phyloP scores from a whole-genome alignment of 345 rosid genomes.

The Populus deltoides region DNA sequence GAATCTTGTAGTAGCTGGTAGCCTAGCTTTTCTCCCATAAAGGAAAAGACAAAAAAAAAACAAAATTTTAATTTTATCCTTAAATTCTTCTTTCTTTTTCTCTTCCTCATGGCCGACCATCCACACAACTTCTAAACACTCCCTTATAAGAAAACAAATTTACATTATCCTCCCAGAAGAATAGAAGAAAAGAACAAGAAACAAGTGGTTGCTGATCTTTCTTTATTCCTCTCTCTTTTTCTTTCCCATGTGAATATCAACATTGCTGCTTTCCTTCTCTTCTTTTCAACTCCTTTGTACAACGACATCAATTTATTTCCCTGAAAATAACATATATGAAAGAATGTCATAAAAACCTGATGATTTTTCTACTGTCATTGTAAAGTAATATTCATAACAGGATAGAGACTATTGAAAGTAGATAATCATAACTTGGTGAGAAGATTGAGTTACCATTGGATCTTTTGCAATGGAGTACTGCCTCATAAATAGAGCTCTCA shows the following conservation, averaged over 20 bases:
- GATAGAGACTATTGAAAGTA: neutral
- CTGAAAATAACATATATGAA: constrained; percentile 25
- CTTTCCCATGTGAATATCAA: constrained; percentile 31
- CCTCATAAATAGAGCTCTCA: constrained; percentile 85
- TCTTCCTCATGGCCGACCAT: constrained; percentile 14
- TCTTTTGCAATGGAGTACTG: constrained; percentile 94
- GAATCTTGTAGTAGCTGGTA: constrained; percentile 19
- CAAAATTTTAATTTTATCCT: constrained; percentile 13
- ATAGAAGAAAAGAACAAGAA: constrained; percentile 29
- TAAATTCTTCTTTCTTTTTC: neutral
- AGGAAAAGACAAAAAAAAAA: constrained; percentile 20
- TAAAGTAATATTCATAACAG: neutral
- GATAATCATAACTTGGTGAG: neutral
- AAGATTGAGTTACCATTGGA: constrained; percentile 51
- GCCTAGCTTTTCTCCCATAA: constrained; percentile 16
- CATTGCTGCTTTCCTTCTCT: constrained; percentile 12
- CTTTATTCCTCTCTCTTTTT: constrained; percentile 26
- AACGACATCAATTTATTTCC: constrained; percentile 30
- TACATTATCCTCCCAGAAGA: constrained; percentile 32
- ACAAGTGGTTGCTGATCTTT: constrained; percentile 27
- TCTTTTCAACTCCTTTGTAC: constrained; percentile 4
- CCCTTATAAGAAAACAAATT: constrained; percentile 26
- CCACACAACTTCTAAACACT: constrained; percentile 5
- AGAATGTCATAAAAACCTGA: constrained; percentile 20
- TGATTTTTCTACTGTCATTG: constrained; percentile 1